These are phyloP conservation scores for Xylariaceae sp. DNA, from an alignment of 2,329 filamentous ascomycete species.

Conservation along the genomic window DNA sequence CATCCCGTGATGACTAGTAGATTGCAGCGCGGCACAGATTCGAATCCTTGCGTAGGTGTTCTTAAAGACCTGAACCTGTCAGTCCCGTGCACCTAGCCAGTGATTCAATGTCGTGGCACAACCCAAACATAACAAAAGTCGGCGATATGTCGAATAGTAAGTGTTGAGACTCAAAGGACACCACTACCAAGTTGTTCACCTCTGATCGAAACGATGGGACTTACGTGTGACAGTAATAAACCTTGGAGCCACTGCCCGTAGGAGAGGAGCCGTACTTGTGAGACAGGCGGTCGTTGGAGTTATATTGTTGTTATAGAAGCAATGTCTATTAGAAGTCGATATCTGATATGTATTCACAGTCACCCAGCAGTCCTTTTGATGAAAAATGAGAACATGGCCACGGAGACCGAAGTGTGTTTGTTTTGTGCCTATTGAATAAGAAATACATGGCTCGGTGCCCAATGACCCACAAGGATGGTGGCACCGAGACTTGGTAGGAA, in stretches of 20 bases:
- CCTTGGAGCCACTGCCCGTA: not conserved
- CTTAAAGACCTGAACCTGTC: not conserved
- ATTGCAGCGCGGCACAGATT: not conserved
- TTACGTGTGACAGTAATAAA: not conserved
- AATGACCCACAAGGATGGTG: not conserved
- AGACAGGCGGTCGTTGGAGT: not conserved
- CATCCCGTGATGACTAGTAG: not conserved
- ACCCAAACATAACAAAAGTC: not conserved
- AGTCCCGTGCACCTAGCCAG: not conserved
- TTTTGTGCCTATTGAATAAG: not conserved
- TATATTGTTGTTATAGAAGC: not conserved
- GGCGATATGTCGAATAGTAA: too few species aligned
- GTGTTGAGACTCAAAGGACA: not conserved
- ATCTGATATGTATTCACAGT: not conserved
- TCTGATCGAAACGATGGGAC: not conserved
- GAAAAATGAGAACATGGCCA: not conserved
- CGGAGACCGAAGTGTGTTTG: not conserved
- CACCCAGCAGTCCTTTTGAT: not conserved
- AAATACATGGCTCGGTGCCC: not conserved
- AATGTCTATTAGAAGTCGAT: slow-evolving; percentile 1
- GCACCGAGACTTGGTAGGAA: not conserved
- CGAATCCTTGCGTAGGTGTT: not conserved
- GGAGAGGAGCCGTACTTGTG: not conserved
- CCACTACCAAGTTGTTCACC: not conserved
- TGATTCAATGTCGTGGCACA: not conserved